Evolutionary conservation across 495 filamentous ascomycete species (phyloP), one percentile per base, ranked within the genome.

Genomic region (Letharia lupina): DNA sequence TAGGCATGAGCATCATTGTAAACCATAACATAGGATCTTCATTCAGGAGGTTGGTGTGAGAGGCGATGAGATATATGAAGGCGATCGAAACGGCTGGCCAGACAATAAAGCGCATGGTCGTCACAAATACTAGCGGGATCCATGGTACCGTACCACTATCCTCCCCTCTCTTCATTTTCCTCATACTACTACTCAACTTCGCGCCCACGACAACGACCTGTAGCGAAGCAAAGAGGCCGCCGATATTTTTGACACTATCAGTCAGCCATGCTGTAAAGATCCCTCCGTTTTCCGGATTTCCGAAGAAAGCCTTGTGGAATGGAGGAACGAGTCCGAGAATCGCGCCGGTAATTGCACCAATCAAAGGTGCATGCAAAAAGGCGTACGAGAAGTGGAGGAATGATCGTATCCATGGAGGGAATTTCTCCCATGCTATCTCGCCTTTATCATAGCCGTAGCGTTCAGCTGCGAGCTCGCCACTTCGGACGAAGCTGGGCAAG

Each of bases 21-120:
- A 91, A 92, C 86, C 86, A 91, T 28, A 92, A 72, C 50, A 93
- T 84, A 0, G 90, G 89, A 72, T 93, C 89, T 7, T 77, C 65
- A 11, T 78, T 74, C 3, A 92, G 73, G 11, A 87, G 23, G 23
- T 70, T 65, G 0, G 87, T 91, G 61, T 79, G 80, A 20, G 76
- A 78, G 12, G 84, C 88, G n/a, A 93, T 69, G 0, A 76, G 65
- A 68, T 85, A 92, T 23, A 91, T 81, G 11, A 83, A 28, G 0
- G 79, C 73, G 64, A 93, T 89, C 20, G 82, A 83, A 33, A 82
- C 65, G 11, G 75, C 77, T 52, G 87, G 86, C 88, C 86, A 90
- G 7, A 89, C 18, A n/a, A 89, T 69, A 70, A 91, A 86, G 28
- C 88, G 75, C 5, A 89, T 73, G 1, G 79, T 54, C n/a, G 85